phyloP scores from a whole-genome alignment of 2,329 filamentous ascomycete genomes.

The Emmonsiellopsis sp. region DNA sequence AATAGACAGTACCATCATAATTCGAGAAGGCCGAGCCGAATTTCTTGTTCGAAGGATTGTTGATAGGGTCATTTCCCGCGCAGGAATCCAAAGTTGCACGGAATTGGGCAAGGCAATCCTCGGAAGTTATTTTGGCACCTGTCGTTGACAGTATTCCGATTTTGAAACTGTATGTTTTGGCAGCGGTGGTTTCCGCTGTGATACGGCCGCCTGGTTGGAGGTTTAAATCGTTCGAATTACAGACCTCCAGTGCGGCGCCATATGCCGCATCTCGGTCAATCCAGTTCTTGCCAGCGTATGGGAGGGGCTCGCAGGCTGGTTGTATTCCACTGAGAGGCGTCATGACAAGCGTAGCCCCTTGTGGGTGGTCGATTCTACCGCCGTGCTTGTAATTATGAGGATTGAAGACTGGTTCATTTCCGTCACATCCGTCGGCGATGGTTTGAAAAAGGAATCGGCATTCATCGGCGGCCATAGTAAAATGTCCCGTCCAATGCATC shows the following conservation, averaged over 20 bases:
- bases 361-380: background rate
- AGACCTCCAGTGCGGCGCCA: background rate
- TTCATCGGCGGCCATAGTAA: background rate
- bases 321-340: background rate
- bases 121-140: background rate
- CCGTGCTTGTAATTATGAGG: background rate
- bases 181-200: background rate
- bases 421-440: background rate
- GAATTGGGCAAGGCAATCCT: background rate
- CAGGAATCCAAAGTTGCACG: background rate
- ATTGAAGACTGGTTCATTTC: background rate
- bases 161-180: background rate
- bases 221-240: background rate
- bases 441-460: background rate
- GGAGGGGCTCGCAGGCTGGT: background rate
- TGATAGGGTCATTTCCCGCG: background rate
- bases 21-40: background rate
- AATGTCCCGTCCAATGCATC: background rate
- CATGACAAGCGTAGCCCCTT: background rate
- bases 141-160: background rate
- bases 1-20: background rate
- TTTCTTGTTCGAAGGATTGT: background rate
- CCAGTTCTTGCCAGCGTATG: background rate
- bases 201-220: background rate
- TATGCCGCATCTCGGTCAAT: background rate